phyloP scores from a whole-genome alignment of 805 yeast species.

The Cyberlindnera mrakii region DNA sequence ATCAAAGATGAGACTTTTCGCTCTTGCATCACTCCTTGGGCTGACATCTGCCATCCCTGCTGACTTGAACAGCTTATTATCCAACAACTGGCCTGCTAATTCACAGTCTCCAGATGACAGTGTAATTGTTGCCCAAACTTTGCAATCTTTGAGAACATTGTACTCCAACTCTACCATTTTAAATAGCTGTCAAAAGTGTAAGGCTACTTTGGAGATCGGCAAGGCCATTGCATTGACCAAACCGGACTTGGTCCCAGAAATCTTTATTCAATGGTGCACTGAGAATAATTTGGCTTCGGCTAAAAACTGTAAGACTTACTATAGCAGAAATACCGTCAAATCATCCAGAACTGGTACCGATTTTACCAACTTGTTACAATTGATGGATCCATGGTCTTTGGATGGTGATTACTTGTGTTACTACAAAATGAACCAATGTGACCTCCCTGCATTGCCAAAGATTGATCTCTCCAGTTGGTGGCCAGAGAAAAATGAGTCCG shows the following conservation, averaged over 20 bases:
- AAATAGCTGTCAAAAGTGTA: conserved; percentile 30
- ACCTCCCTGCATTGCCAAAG: conserved; percentile 46
- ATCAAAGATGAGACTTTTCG: no score
- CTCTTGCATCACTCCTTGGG: neutral
- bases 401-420: conserved; percentile 63
- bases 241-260: conserved; percentile 36
- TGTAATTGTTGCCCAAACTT: conserved; percentile 9
- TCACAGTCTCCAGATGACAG: conserved; percentile 9
- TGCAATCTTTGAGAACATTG: conserved; percentile 10
- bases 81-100: conserved; percentile 8
- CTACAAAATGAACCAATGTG: conserved; percentile 41
- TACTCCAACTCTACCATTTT: conserved; percentile 14
- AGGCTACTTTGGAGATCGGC: conserved; percentile 30
- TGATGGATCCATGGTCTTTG: conserved; percentile 44
- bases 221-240: conserved; percentile 31
- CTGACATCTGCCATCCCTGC: conserved; percentile 7
- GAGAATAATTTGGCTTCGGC: conserved; percentile 24
- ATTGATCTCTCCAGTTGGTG: conserved; percentile 38
- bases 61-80: conserved; percentile 6
- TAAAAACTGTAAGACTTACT: conserved; percentile 26
- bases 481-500: conserved; percentile 37
- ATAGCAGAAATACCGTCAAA: conserved; percentile 33
- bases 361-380: conserved; percentile 42
- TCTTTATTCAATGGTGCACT: conserved; percentile 39
- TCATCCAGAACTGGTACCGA: conserved; percentile 36